Evolutionary conservation across 306 rosid genomes (phyloP).

Genomic region (Pyrus betulifolia): DNA sequence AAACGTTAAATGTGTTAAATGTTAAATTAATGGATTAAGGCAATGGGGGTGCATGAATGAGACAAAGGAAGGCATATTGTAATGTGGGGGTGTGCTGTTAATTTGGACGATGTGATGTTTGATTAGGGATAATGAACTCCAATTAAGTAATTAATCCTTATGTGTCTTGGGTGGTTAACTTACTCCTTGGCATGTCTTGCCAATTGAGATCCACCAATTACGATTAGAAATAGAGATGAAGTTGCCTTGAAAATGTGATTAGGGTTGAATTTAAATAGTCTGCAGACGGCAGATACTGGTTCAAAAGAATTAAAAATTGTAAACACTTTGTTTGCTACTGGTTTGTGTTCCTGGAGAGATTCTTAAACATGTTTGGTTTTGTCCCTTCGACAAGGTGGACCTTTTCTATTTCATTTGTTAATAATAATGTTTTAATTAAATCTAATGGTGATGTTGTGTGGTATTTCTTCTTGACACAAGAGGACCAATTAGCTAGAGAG

Average conservation of each 20-base stretch:
- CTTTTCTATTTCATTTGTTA: background rate
- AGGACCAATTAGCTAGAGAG: background rate
- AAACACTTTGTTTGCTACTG: slow-evolving; percentile 19
- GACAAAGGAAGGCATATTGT: slow-evolving; percentile 72
- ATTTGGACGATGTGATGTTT: slow-evolving; percentile 75
- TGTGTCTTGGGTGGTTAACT: slow-evolving; percentile 43
- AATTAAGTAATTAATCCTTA: slow-evolving; percentile 25
- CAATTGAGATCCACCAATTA: slow-evolving; percentile 21
- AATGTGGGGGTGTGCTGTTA: slow-evolving; percentile 54
- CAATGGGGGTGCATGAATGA: slow-evolving; percentile 15
- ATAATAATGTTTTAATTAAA: background rate
- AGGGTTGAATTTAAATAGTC: slow-evolving; percentile 22
- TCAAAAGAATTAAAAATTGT: slow-evolving; percentile 13
- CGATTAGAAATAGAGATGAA: slow-evolving; percentile 25
- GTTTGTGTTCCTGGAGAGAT: background rate
- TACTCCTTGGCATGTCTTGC: slow-evolving; percentile 32
- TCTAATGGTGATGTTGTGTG: too few relatives aligned
- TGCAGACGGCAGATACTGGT: slow-evolving; percentile 49
- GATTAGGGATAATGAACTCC: slow-evolving; percentile 24
- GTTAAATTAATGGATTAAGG: slow-evolving; percentile 27
- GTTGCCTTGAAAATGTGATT: slow-evolving; percentile 19
- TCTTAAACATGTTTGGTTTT: background rate
- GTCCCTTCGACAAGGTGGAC: background rate
- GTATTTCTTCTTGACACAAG: background rate
- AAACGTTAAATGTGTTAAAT: too few relatives aligned